Base-by-base conservation (phyloP, 108 stramenopile species). In the Nitzschia sp. region DNA sequence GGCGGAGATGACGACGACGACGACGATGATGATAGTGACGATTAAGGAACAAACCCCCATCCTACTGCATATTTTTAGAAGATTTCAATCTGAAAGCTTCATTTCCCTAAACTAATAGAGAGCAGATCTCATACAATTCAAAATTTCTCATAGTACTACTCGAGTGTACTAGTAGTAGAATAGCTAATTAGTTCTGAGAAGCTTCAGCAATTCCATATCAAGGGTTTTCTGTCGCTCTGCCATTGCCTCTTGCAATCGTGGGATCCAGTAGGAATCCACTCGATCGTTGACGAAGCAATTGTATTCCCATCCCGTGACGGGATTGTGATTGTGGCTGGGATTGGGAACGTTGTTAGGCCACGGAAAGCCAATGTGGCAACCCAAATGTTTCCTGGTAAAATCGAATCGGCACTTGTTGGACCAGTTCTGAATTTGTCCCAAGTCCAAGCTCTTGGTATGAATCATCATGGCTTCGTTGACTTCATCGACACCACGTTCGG, bases 381-480 rank as follows among this genome's bases (percentile, higher is more conserved):
- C 58, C 29, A 34, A 25, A 9, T 16, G 28, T 27, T 61, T 71
- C 34, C 52, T 23, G 13, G 61, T 61, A 29, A 60, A 60, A 36
- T 60, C 59, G 23, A 52, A 41, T 0, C 33, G 29, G 26, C 69
- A 71, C 9, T 30, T 31, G 1, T 53, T 53, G 2, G 56, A n/a
- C 72, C 54, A 59, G 23, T 44, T 41, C 23, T 61, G 36, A 1
- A 25, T 22, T 50, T 21, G 27, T 21, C 45, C 35, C 13, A 16
- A 15, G 25, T 44, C 58, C 0, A 28, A 31, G 23, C 31, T 50
- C 58, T 94, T 94, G 36, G 86, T 68, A 63, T 94, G 93, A 22
- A 94, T 45, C 93, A 94, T 89, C 35, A 83, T 75, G 16, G 87
- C 93, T 67, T 94, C 87, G 25, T 83, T 52, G 3, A 68, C 58